Evolutionary conservation across 768 basidiomycete species (phyloP), one percentile per base, ranked within the genome.

Genomic region (Mycena alexandri): DNA sequence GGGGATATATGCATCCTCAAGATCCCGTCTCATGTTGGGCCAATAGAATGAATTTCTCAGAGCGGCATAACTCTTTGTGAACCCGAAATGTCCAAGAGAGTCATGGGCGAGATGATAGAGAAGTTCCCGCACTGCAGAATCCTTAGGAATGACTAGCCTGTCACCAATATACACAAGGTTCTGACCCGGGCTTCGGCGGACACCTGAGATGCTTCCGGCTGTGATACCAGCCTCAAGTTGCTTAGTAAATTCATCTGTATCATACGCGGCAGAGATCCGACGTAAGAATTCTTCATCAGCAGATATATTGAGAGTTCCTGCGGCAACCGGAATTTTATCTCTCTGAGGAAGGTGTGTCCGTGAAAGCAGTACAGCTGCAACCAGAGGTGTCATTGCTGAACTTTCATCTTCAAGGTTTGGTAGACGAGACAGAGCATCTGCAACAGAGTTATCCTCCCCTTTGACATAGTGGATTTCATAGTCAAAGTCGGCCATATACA

Each of bases 401-500:
- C 21, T 46, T 46, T 46, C 44, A 17, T 46, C 44, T 9, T 46
- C 44, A 46, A n/a, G 13, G 52, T 42, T 42, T 11, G 52, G 52
- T 34, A 65, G 47, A 4, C 76, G 65, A 3, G 81, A 83, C 1
- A 85, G 72, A 0, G 80, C 76, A 69, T 85, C 81, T 0, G 81
- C 78, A 9, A 75, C 75, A 2, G 70, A 70, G 65, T 84, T 83
- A 19, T 76, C 65, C 19, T 76, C 71, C 0, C 83, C 83, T 3
- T 63, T 55, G 16, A 82, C 63, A 63, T 84, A 84, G 9, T 56
- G 52, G n/a, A 84, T 78, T 0, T 69, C 51, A 57, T 73, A 75
- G 29, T 84, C 75, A 61, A 74, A 85, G 34, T 84, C 58, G 72
- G 69, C 29, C 29, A 29, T 29, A 29, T 29, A 29, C 29, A 29